Evolutionary conservation across 176 grass and related monocot genomes (phyloP).

Genomic region (Oryza coarctata): DNA sequence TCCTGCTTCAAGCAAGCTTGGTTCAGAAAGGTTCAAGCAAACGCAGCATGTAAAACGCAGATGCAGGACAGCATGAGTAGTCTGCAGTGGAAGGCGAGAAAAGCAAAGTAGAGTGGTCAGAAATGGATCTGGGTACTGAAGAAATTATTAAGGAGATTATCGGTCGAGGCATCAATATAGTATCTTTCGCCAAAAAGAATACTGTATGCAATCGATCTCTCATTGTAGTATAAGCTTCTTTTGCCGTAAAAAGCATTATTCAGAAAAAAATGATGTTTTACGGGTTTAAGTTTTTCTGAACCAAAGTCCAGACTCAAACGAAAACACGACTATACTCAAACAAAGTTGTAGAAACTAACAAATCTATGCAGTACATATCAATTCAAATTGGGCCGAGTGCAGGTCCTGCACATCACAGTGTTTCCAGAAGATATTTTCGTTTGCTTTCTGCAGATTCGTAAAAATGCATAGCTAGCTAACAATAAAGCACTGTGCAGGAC

Average conservation of each 20-base stretch:
- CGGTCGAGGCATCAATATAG: background rate
- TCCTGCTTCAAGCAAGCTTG: too few species aligned
- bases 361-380: background rate
- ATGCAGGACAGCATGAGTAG: too few species aligned
- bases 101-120: too few species aligned
- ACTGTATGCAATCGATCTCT: background rate
- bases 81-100: background rate
- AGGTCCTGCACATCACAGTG: background rate
- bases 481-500: too few species aligned
- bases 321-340: background rate
- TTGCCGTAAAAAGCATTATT: background rate
- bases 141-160: background rate
- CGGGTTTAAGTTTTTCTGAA: background rate
- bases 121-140: background rate
- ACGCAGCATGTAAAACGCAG: too few species aligned
- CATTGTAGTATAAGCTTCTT: background rate
- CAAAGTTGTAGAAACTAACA: background rate
- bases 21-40: too few species aligned
- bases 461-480: background rate
- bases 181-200: background rate
- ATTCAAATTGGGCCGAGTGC: background rate
- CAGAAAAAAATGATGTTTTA: background rate
- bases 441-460: background rate
- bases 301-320: background rate
- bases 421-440: background rate